Evolutionary conservation across 495 filamentous ascomycete genomes (phyloP), one percentile per base, ranked within the genome.

Genomic region (Aspergillus sparsus): DNA sequence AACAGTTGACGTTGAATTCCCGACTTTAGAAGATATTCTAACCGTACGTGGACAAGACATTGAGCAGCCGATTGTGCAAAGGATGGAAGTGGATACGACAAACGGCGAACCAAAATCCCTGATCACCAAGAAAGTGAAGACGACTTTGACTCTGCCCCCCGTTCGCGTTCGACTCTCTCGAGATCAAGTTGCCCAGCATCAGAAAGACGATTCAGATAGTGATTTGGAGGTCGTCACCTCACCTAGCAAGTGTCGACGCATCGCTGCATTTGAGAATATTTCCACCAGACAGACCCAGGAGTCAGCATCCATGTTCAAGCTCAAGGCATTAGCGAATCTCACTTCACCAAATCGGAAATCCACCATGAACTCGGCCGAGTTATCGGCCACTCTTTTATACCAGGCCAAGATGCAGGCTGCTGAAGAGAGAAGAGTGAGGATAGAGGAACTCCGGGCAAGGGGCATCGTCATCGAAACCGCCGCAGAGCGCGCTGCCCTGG

Each of bases 391-490:
- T 16, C 71, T 98, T 13, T 73, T 87, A 6, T 82, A 82, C 59
- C 83, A 86, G 56, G 91, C 92, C 0, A 83, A 90, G 36, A 79
- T 87, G 62, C 94, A 99, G 73, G 95, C 93, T 42, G 82, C 82
- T 21, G 72, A 83, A 35, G 92, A 93, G 68, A 82, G 91, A n/a
- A 85, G 86, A 46, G 88, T 91, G 63, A 87, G 87, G 57, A 82
- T 98, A 13, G 84, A 90, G 59, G 84, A 88, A 59, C 78, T 98
- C 27, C 81, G 83, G 55, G 85, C 87, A 16, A 89, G 87, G 68
- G 94, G 94, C 34, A 80, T 98, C 13, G 76, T 89, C 44, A 78
- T 97, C n/a, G 88, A 90, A 63, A 96, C 90, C 1, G 83, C 86
- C 5, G 94, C 96, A 71, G 92, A 99, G 64, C 81, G 90, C 58